These are phyloP conservation scores for Cetradonia linearis DNA, from an alignment of 495 filamentous ascomycete species.

Conservation along the genomic window DNA sequence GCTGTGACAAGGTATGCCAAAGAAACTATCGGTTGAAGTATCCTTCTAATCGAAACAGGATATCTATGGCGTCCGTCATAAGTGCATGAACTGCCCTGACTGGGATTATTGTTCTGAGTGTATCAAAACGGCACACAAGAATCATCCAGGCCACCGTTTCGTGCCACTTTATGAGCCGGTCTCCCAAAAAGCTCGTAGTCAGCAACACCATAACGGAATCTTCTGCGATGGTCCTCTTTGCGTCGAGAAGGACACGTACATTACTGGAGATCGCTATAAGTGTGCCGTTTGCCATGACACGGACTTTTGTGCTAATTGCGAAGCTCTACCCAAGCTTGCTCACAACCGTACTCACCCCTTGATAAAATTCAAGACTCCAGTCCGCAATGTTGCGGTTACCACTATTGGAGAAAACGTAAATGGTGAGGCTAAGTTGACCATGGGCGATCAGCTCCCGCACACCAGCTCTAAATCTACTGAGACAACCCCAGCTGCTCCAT, in stretches of 20 bases:
- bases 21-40: not conserved
- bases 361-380: constrained; percentile 93
- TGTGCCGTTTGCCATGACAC: constrained; percentile 94
- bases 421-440: constrained; percentile 46
- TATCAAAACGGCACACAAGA: constrained; percentile 49
- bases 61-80: constrained; percentile 86
- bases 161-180: constrained; percentile 77
- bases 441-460: constrained; percentile 49
- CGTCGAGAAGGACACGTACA: constrained; percentile 54
- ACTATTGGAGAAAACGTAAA: constrained; percentile 66
- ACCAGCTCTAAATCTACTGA: constrained; percentile 42
- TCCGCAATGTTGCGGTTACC: constrained; percentile 79
- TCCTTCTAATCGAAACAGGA: constrained; percentile 37
- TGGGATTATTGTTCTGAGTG: constrained; percentile 94
- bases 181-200: constrained; percentile 38
- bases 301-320: constrained; percentile 92
- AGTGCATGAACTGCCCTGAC: constrained; percentile 94
- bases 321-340: constrained; percentile 68
- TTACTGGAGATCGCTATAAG: constrained; percentile 84
- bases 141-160: constrained; percentile 82
- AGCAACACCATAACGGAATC: constrained; percentile 65
- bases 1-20: constrained; percentile 66
- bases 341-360: constrained; percentile 94
- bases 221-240: constrained; percentile 95
- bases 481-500: constrained; percentile 36